Evolutionary conservation across 805 yeast genomes (phyloP).

Genomic region (Grigorovia transvaalensis): DNA sequence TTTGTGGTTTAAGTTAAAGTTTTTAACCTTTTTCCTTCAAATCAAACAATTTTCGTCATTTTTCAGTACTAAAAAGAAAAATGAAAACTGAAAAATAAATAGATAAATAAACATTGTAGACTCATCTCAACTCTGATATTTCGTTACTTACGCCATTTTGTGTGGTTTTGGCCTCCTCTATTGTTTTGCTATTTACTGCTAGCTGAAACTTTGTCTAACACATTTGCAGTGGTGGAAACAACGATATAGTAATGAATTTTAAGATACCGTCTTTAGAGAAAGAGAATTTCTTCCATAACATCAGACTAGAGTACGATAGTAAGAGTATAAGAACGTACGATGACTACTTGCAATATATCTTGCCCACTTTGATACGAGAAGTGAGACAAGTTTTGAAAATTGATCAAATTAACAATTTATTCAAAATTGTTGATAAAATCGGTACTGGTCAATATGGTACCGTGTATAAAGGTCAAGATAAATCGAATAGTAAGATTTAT

Average conservation of each 20-base stretch:
- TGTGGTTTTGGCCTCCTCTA: background rate
- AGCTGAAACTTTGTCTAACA: too few species aligned
- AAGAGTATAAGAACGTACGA: background rate
- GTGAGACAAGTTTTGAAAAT: background rate
- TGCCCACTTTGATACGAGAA: background rate
- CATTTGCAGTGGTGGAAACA: background rate
- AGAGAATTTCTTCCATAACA: background rate
- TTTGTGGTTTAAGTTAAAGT: background rate
- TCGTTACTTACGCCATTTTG: background rate
- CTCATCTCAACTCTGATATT: background rate
- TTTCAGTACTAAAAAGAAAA: background rate
- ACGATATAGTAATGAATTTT: background rate
- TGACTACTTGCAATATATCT: conserved; percentile 2
- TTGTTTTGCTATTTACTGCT: too few species aligned
- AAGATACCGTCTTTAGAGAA: background rate
- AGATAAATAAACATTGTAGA: too few species aligned
- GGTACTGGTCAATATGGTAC: conserved; percentile 28
- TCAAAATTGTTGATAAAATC: conserved; percentile 11
- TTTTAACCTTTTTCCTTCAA: background rate
- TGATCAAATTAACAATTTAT: background rate
- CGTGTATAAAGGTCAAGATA: conserved; percentile 18
- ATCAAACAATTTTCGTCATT: background rate
- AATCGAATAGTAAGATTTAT: conserved; percentile 5
- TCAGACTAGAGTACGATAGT: background rate
- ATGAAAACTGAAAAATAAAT: too few species aligned